Evolutionary conservation across 805 yeast genomes (phyloP).

Genomic region (Pichia californica): DNA sequence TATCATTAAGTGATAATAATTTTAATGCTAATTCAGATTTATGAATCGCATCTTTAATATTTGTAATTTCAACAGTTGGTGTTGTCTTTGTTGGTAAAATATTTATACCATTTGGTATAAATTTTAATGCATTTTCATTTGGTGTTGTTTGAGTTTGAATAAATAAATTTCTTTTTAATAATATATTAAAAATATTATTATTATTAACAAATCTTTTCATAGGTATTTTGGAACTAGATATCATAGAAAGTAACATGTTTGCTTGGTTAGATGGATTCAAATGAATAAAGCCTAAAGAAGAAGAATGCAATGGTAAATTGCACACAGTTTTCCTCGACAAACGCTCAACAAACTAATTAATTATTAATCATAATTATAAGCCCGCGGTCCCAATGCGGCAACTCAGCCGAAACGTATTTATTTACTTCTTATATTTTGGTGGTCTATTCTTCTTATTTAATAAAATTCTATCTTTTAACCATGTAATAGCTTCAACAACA

Average conservation of each 20-base stretch:
- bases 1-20: slow-evolving; percentile 62
- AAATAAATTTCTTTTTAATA: slow-evolving; percentile 33
- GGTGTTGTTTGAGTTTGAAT: slow-evolving; percentile 86
- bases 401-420: neutral
- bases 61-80: slow-evolving; percentile 60
- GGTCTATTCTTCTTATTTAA: slow-evolving; percentile 47
- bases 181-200: too few species aligned
- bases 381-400: slow-evolving; percentile 1
- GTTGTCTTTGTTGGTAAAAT: slow-evolving; percentile 54
- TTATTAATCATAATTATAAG: too few species aligned
- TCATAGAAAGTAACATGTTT: neutral
- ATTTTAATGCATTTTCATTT: slow-evolving; percentile 79
- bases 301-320: too few species aligned
- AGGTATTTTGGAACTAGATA: too few species aligned
- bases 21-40: slow-evolving; percentile 73
- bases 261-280: too few species aligned
- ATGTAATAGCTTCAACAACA: slow-evolving; percentile 77
- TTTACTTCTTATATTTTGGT: slow-evolving; percentile 3
- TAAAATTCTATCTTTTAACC: slow-evolving; percentile 71
- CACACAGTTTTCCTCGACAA: too few species aligned
- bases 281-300: too few species aligned
- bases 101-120: slow-evolving; percentile 56
- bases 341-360: too few species aligned
- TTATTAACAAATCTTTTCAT: too few species aligned
- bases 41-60: slow-evolving; percentile 63